Evolutionary conservation across 192 early-diverging fungal genomes (phyloP), one percentile per base, ranked within the genome.

Genomic region (Dissophora globulifera): DNA sequence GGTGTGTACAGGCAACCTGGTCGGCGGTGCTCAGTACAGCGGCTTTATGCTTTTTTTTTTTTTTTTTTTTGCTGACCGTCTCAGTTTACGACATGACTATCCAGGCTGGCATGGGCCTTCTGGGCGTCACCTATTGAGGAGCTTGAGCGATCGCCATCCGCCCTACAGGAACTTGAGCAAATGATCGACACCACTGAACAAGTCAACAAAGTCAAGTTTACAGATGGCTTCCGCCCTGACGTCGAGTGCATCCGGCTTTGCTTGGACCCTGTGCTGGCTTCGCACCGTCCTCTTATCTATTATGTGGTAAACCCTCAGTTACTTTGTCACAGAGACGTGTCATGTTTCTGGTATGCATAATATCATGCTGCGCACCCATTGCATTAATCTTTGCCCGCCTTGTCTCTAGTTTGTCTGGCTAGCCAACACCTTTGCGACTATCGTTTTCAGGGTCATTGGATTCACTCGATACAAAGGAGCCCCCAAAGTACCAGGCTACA

Each of bases 91-190:
- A 38, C 10, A 47, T 40, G 7, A 40, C 38, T 10, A 10, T 40
- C n/a, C 74, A 86, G 85, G 85, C 56, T 84, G 54, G 78, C 83
- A 48, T 84, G 85, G 79, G 70, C 83, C 30, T 82, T 84, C 40
- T 86, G 83, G 81, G 55, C 69, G 19, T 63, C 60, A 19, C 26
- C 69, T 2, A 33, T 82, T 2, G 69, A 82, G 29, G 16, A 54
- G 13, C 76, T 84, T 7, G 41, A 22, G 17, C 20, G 62, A 1
- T 76, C 76, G 19, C 22, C 62, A 1, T 45, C 60, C 33, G 62
- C 62, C 13, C 40, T 57, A 15, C 48, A 52, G n/a, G 85, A 84
- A 22, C 30, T 86, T 23, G 56, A 79, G 1, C 62, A 65, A 50
- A 82, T 79, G 66, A 43, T 84, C 3, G 33, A 56, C 6, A 62